Evolutionary conservation across 441 rosid species (phyloP).

Genomic region (Dalechampia spathulata): DNA sequence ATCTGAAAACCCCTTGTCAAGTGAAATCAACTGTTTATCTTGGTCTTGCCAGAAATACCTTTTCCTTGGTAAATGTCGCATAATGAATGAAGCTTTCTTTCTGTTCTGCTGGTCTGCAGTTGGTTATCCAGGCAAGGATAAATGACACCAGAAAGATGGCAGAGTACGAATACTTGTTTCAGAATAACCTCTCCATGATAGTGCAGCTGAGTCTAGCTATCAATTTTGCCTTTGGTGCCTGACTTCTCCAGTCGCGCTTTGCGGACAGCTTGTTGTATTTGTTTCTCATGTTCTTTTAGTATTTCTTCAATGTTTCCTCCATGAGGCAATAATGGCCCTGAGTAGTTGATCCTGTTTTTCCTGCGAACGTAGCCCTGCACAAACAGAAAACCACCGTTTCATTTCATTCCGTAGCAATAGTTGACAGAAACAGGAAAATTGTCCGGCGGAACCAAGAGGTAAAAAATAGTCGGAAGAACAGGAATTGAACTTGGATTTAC

Average conservation of each 20-base stretch:
- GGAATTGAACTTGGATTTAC: neutral
- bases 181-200: conserved; percentile 9
- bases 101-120: neutral
- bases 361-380: conserved; percentile 54
- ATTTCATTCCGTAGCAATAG: neutral
- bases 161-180: neutral
- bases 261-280: conserved; percentile 87
- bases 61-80: neutral
- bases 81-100: neutral
- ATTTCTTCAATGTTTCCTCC: conserved; percentile 87
- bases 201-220: conserved; percentile 18
- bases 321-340: conserved; percentile 90
- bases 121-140: neutral
- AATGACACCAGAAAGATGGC: neutral
- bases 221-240: conserved; percentile 32
- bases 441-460: neutral
- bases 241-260: conserved; percentile 65
- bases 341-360: conserved; percentile 73
- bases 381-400: conserved; percentile 6
- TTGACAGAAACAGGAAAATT: neutral
- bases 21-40: neutral
- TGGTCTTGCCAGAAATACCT: neutral
- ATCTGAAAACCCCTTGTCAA: neutral
- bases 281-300: conserved; percentile 86
- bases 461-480: neutral